Percentiles rank a stretch among this genome's conserved stretches.
Evolutionary conservation across 495 filamentous ascomycete genomes (phyloP).

Genomic region (Penicillium mononematosum): DNA sequence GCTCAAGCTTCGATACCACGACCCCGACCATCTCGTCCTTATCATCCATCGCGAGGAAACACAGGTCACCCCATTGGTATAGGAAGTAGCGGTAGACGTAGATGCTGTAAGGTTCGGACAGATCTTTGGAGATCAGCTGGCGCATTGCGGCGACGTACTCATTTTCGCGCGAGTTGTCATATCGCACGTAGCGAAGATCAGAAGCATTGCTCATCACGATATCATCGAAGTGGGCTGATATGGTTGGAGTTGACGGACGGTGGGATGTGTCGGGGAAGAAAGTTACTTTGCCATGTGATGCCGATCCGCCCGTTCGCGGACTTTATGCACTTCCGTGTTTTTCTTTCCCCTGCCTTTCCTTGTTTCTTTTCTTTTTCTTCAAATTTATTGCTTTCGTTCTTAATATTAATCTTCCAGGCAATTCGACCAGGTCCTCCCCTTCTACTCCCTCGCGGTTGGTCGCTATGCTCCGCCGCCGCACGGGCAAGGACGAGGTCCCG

Average conservation of each 20-base stretch:
- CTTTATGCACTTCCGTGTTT: slow-evolving; percentile 14
- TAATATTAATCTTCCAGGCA: slow-evolving; percentile 2
- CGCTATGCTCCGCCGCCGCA: slow-evolving; percentile 45
- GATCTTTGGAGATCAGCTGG: slow-evolving; percentile 90
- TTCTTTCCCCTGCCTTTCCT: not conserved
- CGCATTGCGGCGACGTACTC: slow-evolving; percentile 84
- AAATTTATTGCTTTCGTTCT: not conserved
- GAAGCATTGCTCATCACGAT: slow-evolving; percentile 34
- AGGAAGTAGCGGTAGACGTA: slow-evolving; percentile 99
- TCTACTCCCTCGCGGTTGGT: slow-evolving; percentile 20
- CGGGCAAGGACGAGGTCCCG: slow-evolving; percentile 36
- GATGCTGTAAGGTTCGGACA: slow-evolving; percentile 98
- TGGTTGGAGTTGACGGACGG: slow-evolving; percentile 5
- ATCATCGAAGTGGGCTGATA: slow-evolving; percentile 13
- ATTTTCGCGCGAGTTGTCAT: slow-evolving; percentile 73
- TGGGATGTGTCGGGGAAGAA: slow-evolving; percentile 10
- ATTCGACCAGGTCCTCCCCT: slow-evolving; percentile 7
- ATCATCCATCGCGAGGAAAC: slow-evolving; percentile 80
- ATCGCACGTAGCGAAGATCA: slow-evolving; percentile 77
- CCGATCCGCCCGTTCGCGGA: slow-evolving; percentile 24
- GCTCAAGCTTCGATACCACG: slow-evolving; percentile 94
- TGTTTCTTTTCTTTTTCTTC: slow-evolving; percentile 9
- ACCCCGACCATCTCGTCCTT: slow-evolving; percentile 69
- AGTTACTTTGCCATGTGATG: slow-evolving; percentile 37
- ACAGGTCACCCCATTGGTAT: slow-evolving; percentile 96